Evolutionary conservation across 1,284 basidiomycete species (phyloP), one percentile per base, ranked within the genome.

Genomic region (Sanghuangporus weigelae): DNA sequence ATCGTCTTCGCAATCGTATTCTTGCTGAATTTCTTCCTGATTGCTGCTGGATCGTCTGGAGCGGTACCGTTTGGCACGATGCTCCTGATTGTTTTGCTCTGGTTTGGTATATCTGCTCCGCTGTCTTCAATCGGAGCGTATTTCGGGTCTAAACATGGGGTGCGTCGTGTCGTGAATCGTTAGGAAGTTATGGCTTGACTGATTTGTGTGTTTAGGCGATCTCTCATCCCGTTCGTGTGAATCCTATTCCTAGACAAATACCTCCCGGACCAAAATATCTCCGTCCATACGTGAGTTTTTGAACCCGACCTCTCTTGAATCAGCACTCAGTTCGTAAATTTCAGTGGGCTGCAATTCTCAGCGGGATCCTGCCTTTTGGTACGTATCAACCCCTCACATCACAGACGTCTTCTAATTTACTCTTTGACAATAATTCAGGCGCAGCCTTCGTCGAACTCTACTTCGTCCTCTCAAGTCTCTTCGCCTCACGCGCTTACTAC

Each of bases 51-150:
- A 4, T 95, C 95, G 0, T 96, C 96, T 3, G 96, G 96, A 19
- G 96, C 96, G 7, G 94, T 99, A 44, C 96, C 96, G 2, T 97
- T 98, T 73, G 94, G 94, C 83, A 96, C 96, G 0, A 90, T 98
- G 81, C 78, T 95, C 49, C 82, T 95, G 21, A 92, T 99, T 66
- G 85, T 96, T 19, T 73, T 93, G 8, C 78, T 99, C n/a, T 99
- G 96, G 96, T 97, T 95, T 75, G 87, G 95, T 55, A 94, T 98
- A 66, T 95, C 95, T 39, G 90, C 93, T 0, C 96, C 96, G 0
- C 80, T 91, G 56, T 90, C 89, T 31, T 81, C 84, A 16, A 74
- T 90, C 49, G 89, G 89, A 21, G 83, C 86, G 11, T 91, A 92
- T 74, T 86, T 89, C 67, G 96, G 96, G 16, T 84, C 91, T 57